Evolutionary conservation across 23 red algal genomes (phyloP).

Genomic region (Cyanidium caldarium): DNA sequence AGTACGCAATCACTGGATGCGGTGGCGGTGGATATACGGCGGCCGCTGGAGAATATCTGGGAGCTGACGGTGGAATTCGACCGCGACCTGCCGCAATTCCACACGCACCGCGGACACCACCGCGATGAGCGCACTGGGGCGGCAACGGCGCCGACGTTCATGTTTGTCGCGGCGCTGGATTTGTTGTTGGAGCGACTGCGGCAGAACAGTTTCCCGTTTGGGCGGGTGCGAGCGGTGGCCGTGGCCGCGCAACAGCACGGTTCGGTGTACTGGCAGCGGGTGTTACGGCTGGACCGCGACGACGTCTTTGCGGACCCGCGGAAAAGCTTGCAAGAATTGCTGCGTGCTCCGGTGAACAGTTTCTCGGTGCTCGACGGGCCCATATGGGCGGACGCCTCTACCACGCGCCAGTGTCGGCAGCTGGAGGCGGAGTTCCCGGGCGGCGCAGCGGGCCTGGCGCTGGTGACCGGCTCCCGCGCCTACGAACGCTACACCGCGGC

Average conservation of each 20-base stretch:
- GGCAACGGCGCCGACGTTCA: slow-evolving; percentile 11
- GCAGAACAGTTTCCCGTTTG: slow-evolving; percentile 8
- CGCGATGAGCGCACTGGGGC: neutral
- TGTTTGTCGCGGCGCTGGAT: slow-evolving; percentile 40
- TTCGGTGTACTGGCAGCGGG: slow-evolving; percentile 21
- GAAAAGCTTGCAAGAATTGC: neutral
- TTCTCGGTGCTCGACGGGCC: neutral
- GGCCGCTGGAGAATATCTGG: neutral
- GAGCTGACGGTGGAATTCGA: slow-evolving; percentile 28
- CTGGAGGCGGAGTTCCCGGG: slow-evolving; percentile 17
- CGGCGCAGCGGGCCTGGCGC: slow-evolving; percentile 14
- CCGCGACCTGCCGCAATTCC: slow-evolving; percentile 11
- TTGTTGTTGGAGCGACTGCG: slow-evolving; percentile 9
- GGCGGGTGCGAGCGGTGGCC: slow-evolving; percentile 6
- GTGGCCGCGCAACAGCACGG: slow-evolving; percentile 45
- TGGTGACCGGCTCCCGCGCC: slow-evolving; percentile 21
- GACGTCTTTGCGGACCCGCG: neutral
- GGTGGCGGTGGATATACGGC: neutral
- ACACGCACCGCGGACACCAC: slow-evolving; percentile 4
- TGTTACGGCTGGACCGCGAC: neutral
- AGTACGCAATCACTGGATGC: slow-evolving; percentile 10
- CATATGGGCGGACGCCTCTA: slow-evolving; percentile 35
- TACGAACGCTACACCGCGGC: slow-evolving; percentile 27
- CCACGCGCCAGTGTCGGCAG: slow-evolving; percentile 3
- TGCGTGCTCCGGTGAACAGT: neutral